Base-by-base conservation (phyloP, 2,329 filamentous ascomycete genomes). In the Hypoxylon sp. region DNA sequence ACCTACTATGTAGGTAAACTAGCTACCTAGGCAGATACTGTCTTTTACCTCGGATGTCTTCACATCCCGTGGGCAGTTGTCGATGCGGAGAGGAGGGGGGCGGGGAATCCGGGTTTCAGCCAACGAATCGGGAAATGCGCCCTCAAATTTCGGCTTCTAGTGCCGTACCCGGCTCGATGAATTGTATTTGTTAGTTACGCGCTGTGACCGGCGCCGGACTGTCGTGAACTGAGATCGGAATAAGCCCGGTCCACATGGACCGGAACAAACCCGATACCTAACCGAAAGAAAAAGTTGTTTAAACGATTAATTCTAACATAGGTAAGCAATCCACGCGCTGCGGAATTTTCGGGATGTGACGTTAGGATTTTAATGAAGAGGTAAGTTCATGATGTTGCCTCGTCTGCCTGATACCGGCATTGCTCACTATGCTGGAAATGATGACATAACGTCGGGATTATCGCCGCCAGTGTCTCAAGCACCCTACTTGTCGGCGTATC, bases 31-130 rank as follows among this genome's bases (percentile, higher is more conserved):
- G 34, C 64, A 41, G 41, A 50, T n/a, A 10, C 24, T 46, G 15
- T 20, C 28, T 53, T 53, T 59, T 58, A 59, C 65, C 65, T 59
- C 62, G 59, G 59, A 53, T 63, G 28, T 50, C 59, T 44, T 59
- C 22, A 6, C 30, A 32, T 58, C 17, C 48, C 52, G 51, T 51
- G 57, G 62, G 37, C 48, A 61, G 39, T 50, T 13, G 17, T 56
- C 11, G 22, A 58, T 65, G 55, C 49, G 51, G 62, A 64, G 62
- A 55, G 17, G 54, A 50, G 56, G 62, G 47, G 28, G 56, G 59
- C 49, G 59, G 65, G 56, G 59, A 58, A 55, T 30, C 4, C 6
- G 22, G 17, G 19, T 46, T 49, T 61, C 50, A 62, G 37, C 64
- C 61, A 58, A 54, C 61, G 55, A 64, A 64, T 62, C 50, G 50